phyloP scores from a whole-genome alignment of 1,284 basidiomycete species.

The Mycena sp. region DNA sequence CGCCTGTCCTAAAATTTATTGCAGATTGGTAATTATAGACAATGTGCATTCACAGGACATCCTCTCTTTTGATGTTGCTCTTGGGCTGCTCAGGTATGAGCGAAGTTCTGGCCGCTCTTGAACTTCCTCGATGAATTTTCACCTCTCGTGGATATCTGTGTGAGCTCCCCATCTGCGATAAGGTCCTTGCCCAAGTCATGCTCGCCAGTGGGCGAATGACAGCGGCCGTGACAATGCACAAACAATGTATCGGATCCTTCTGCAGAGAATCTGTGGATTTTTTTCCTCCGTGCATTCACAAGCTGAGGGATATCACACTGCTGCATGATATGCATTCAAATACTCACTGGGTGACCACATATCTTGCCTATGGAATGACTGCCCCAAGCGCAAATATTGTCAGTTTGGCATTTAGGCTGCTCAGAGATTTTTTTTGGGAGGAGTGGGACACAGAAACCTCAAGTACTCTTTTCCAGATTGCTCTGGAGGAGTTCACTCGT shows the following conservation, averaged over 20 bases:
- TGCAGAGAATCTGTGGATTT: background rate
- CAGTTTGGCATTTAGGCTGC: background rate
- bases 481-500: slow-evolving; percentile 2
- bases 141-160: background rate
- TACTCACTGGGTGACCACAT: background rate
- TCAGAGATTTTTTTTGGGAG: background rate
- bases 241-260: background rate
- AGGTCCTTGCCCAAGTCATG: background rate
- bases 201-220: background rate
- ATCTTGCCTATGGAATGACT: background rate
- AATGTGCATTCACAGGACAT: too few species aligned
- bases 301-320: background rate
- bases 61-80: background rate
- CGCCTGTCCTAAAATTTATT: too few species aligned
- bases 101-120: background rate
- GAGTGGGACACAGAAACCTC: background rate
- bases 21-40: too few species aligned
- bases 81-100: background rate
- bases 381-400: background rate
- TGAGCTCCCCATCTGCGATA: slow-evolving; percentile 5
- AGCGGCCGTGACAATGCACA: background rate
- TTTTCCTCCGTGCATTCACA: background rate
- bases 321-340: background rate
- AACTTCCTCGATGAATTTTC: slow-evolving; percentile 2
- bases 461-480: background rate